Evolutionary conservation across 176 grass and related monocot species (phyloP).

Genomic region (Poa pratensis): DNA sequence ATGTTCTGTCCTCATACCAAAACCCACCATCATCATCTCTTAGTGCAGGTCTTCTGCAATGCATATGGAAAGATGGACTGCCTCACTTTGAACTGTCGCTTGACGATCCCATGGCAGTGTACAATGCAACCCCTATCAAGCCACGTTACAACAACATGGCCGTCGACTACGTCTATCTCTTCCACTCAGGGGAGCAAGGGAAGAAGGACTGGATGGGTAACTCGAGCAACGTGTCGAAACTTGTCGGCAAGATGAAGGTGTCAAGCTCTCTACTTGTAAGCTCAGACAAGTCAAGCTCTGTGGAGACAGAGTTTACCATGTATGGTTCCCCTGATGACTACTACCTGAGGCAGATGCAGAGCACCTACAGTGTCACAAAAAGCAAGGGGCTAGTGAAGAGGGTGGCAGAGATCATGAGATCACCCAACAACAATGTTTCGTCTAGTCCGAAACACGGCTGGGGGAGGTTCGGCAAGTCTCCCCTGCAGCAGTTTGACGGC

Average conservation of each 20-base stretch:
- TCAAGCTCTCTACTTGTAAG: slow-evolving; percentile 59
- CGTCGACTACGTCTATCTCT: slow-evolving; percentile 68
- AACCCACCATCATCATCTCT: slow-evolving; percentile 49
- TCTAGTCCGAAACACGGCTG: slow-evolving; percentile 50
- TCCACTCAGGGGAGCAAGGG: slow-evolving; percentile 56
- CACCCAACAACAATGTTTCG: slow-evolving; percentile 51
- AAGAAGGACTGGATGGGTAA: slow-evolving; percentile 56
- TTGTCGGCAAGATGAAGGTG: slow-evolving; percentile 80
- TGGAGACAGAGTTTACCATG: slow-evolving; percentile 78
- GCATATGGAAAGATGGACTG: slow-evolving; percentile 66
- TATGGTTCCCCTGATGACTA: slow-evolving; percentile 71
- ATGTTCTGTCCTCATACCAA: slow-evolving; percentile 36
- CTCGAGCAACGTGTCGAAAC: slow-evolving; percentile 43
- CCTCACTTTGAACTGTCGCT: slow-evolving; percentile 72
- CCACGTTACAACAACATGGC: slow-evolving; percentile 38
- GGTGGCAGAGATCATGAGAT: slow-evolving; percentile 68
- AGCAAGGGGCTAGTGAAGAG: slow-evolving; percentile 63
- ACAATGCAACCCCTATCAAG: slow-evolving; percentile 57
- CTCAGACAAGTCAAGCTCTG: slow-evolving; percentile 34
- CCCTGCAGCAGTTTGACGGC: slow-evolving; percentile 46
- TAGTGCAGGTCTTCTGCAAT: slow-evolving; percentile 62
- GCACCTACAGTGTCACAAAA: slow-evolving; percentile 46
- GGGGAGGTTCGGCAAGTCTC: slow-evolving; percentile 43
- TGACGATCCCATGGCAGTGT: slow-evolving; percentile 51
- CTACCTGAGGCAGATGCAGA: slow-evolving; percentile 50